phyloP scores from a whole-genome alignment of 192 early-diverging fungal genomes.

The Linnemannia zychae region DNA sequence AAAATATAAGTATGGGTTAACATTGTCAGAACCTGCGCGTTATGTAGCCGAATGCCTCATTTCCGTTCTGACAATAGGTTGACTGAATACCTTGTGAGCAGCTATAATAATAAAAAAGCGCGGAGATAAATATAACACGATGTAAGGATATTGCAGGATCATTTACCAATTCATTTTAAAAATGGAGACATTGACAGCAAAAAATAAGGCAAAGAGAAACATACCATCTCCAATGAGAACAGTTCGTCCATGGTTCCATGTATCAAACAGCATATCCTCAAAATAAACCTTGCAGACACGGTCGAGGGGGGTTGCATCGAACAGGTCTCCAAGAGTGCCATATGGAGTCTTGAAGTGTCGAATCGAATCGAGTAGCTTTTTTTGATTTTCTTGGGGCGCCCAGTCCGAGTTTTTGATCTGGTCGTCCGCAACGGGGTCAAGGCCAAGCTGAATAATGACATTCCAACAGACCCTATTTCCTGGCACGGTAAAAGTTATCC shows the following conservation, averaged over 20 bases:
- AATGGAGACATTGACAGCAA: not conserved
- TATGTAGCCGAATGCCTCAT: no score
- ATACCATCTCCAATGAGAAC: conserved; percentile 1
- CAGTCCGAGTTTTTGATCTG: conserved; percentile 20
- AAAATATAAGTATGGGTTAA: no score
- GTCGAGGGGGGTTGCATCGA: conserved; percentile 8
- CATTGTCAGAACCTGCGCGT: no score
- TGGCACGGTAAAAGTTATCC: conserved; percentile 16
- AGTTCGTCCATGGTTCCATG: no score
- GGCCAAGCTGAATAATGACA: conserved; percentile 8
- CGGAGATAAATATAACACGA: no score
- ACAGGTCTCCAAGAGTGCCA: conserved; percentile 16
- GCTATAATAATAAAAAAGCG: no score
- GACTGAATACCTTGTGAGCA: no score
- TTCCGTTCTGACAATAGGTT: no score
- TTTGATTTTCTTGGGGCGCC: not conserved
- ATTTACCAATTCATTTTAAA: no score
- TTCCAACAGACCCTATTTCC: conserved; percentile 25
- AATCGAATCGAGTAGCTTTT: not conserved
- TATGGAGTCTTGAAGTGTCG: conserved; percentile 6
- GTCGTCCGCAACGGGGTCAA: not conserved
- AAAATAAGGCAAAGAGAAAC: not conserved
- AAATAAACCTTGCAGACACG: conserved; percentile 4
- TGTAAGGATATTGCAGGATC: no score
- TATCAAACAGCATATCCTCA: not conserved